Evolutionary conservation across 2,329 filamentous ascomycete genomes (phyloP).

Genomic region (Fusarium ambrosium): DNA sequence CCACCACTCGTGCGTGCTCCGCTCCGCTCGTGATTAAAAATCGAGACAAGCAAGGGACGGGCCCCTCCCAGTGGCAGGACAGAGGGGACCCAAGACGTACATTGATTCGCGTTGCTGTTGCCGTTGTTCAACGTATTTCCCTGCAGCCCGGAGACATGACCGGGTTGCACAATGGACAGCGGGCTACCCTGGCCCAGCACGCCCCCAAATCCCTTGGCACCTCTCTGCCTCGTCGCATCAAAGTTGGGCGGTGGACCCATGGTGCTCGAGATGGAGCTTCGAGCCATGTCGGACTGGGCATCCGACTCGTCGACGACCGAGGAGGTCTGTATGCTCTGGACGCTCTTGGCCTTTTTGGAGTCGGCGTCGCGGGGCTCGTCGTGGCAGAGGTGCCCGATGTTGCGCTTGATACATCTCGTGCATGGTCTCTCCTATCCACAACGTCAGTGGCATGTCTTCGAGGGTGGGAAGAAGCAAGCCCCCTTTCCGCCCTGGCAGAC

Average conservation of each 20-base stretch:
- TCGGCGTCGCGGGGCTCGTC: slow-evolving; percentile 92
- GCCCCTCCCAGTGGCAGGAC: slow-evolving; percentile 36
- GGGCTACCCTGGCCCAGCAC: slow-evolving; percentile 64
- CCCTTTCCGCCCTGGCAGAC: slow-evolving; percentile 10
- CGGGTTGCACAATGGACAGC: slow-evolving; percentile 79
- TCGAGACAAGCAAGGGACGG: slow-evolving; percentile 36
- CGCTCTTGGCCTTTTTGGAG: slow-evolving; percentile 81
- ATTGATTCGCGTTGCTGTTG: slow-evolving; percentile 76
- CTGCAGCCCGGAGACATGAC: slow-evolving; percentile 76
- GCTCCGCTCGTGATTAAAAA: slow-evolving; percentile 43
- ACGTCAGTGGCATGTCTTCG: slow-evolving; percentile 44
- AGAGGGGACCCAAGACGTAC: slow-evolving; percentile 68
- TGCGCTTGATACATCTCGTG: slow-evolving; percentile 97
- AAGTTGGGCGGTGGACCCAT: slow-evolving; percentile 67
- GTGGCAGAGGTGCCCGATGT: slow-evolving; percentile 98
- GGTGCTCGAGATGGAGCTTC: slow-evolving; percentile 69
- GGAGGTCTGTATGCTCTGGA: slow-evolving; percentile 57
- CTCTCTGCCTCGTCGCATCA: slow-evolving; percentile 52
- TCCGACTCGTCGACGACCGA: slow-evolving; percentile 73
- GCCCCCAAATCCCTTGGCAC: slow-evolving; percentile 59
- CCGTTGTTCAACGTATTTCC: slow-evolving; percentile 66
- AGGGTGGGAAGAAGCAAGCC: slow-evolving; percentile 29
- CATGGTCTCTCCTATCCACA: slow-evolving; percentile 86
- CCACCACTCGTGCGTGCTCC: slow-evolving; percentile 22
- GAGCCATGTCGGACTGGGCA: slow-evolving; percentile 62